phyloP scores from a whole-genome alignment of 495 filamentous ascomycete genomes.

The Thermothielavioides terrestris region DNA sequence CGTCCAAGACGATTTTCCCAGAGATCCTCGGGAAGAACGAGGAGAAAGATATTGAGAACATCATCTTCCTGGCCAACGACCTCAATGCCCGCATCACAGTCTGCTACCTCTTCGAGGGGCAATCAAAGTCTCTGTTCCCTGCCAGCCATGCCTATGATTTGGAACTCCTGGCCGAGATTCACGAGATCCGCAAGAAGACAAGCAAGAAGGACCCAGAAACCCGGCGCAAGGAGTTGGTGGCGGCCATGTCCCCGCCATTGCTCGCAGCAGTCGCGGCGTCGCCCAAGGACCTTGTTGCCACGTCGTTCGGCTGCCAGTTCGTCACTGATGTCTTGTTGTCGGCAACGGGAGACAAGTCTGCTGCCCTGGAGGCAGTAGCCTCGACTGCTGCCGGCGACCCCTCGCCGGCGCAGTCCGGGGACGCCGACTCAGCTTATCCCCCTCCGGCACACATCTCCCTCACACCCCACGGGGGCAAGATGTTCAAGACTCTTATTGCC shows the following conservation, averaged over 20 bases:
- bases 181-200: constrained; percentile 63
- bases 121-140: constrained; percentile 61
- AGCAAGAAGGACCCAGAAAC: constrained; percentile 83
- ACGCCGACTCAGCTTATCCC: constrained; percentile 28
- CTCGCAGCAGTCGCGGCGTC: constrained; percentile 61
- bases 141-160: constrained; percentile 49
- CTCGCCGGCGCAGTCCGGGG: constrained; percentile 29
- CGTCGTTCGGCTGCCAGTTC: constrained; percentile 79
- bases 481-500: constrained; percentile 81
- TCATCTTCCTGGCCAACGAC: constrained; percentile 55
- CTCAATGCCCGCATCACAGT: constrained; percentile 66
- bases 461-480: constrained; percentile 61
- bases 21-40: constrained; percentile 68
- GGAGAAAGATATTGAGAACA: constrained; percentile 51
- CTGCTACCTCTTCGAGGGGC: constrained; percentile 73
- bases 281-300: constrained; percentile 56
- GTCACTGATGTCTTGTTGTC: constrained; percentile 72
- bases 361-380: constrained; percentile 64
- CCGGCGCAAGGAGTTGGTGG: constrained; percentile 67
- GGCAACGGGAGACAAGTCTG: constrained; percentile 61
- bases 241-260: constrained; percentile 55
- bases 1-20: constrained; percentile 72
- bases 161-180: constrained; percentile 61
- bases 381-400: constrained; percentile 56
- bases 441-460: constrained; percentile 44